phyloP scores from a whole-genome alignment of 1,284 basidiomycete species.

The Meripilus lineatus region DNA sequence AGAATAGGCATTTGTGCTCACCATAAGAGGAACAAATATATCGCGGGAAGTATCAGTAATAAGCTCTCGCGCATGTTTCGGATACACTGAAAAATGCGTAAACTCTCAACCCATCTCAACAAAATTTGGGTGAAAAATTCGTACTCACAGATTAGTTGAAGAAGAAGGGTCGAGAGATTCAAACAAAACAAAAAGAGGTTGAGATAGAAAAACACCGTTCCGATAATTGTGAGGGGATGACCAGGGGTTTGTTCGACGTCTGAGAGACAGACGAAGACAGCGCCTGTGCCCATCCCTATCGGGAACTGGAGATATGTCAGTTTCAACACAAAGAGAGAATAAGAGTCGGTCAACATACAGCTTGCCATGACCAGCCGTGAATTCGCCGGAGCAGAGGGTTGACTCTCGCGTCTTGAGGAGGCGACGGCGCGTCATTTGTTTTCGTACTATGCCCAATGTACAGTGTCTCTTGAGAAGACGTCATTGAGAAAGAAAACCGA shows the following conservation, averaged over 20 bases:
- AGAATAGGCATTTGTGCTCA: slow-evolving; percentile 14
- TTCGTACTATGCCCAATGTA: too few species aligned
- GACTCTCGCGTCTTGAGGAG: too few species aligned
- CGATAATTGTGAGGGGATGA: slow-evolving; percentile 26
- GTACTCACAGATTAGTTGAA: slow-evolving; percentile 38
- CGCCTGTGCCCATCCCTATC: slow-evolving; percentile 45
- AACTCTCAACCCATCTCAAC: too few species aligned
- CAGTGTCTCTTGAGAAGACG: neutral
- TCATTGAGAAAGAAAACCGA: too few species aligned
- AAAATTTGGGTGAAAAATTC: neutral
- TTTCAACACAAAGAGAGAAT: neutral
- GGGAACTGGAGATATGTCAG: slow-evolving; percentile 32
- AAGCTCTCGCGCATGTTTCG: slow-evolving; percentile 35
- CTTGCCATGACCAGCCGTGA: slow-evolving; percentile 48
- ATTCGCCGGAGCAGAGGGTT: slow-evolving; percentile 35
- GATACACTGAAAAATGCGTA: slow-evolving; percentile 34
- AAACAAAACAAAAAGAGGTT: slow-evolving; percentile 39
- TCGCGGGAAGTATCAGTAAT: slow-evolving; percentile 40
- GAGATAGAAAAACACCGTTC: slow-evolving; percentile 42
- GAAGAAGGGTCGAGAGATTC: slow-evolving; percentile 36
- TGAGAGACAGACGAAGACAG: slow-evolving; percentile 41
- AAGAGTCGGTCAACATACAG: slow-evolving; percentile 23
- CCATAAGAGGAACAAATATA: slow-evolving; percentile 42
- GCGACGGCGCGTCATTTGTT: too few species aligned
- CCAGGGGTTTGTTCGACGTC: slow-evolving; percentile 32